phyloP scores from a whole-genome alignment of 345 rosid genomes.

The Eucalyptus marginata region DNA sequence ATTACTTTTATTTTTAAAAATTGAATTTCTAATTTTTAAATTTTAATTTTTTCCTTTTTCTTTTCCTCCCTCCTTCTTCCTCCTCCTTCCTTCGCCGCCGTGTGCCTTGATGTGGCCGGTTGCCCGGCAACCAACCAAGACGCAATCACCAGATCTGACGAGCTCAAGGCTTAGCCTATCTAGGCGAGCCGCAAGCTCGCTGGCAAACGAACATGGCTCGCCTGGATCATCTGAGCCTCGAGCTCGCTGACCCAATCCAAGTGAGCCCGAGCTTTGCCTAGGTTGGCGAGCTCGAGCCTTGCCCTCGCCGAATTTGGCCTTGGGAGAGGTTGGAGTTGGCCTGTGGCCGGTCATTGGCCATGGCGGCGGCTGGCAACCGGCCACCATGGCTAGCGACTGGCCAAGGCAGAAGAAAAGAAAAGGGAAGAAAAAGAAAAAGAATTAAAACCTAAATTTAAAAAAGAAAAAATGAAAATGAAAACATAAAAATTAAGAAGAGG shows the following conservation, averaged over 20 bases:
- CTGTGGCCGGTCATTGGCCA: fast-evolving
- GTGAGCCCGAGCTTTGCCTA: too few relatives aligned
- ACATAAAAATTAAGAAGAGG: too few relatives aligned
- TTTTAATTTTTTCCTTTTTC: too few relatives aligned
- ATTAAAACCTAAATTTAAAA: too few relatives aligned
- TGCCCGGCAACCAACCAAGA: fast-evolving
- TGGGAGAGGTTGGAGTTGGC: too few relatives aligned
- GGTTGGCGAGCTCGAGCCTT: fast-evolving
- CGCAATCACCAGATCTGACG: fast-evolving
- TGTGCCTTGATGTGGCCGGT: fast-evolving
- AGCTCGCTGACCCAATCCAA: fast-evolving
- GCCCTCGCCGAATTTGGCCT: fast-evolving
- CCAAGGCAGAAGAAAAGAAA: too few relatives aligned
- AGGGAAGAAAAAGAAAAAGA: too few relatives aligned
- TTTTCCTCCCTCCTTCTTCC: too few relatives aligned
- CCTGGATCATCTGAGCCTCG: fast-evolving
- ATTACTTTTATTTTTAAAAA: too few relatives aligned
- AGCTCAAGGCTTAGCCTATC: too few relatives aligned
- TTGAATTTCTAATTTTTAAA: too few relatives aligned
- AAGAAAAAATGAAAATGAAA: too few relatives aligned
- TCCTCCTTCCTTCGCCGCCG: fast-evolving
- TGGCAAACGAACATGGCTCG: fast-evolving
- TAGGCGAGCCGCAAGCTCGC: fast-evolving
- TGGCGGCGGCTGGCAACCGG: fast-evolving
- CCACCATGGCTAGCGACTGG: fast-evolving